Conservation (phyloP, 1,284 basidiomycete genomes). For the Ganoderma sinense region DNA sequence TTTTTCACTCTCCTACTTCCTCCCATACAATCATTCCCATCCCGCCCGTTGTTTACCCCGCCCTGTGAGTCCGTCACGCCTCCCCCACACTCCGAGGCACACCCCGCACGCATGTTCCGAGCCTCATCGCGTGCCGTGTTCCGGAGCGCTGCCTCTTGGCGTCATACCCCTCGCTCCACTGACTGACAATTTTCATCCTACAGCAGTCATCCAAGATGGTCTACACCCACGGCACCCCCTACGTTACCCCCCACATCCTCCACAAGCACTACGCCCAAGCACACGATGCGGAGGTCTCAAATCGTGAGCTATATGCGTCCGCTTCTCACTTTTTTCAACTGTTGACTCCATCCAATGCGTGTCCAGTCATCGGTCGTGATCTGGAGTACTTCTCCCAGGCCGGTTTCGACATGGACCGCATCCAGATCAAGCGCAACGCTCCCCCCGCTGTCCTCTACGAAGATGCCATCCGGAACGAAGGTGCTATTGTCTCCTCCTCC, state of each 20-base stretch:
- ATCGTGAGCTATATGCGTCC: constrained; percentile 53
- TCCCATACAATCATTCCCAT: constrained; percentile 1
- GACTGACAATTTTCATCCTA: background rate
- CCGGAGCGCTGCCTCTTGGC: constrained; percentile 6
- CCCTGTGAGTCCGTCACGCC: constrained; percentile 16
- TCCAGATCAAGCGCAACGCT: constrained; percentile 93
- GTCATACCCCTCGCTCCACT: constrained; percentile 15
- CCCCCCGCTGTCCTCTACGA: constrained; percentile 96
- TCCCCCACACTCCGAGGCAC: background rate
- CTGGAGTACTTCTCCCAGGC: constrained; percentile 99
- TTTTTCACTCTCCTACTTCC: constrained; percentile 17
- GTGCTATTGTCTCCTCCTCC: constrained; percentile 95
- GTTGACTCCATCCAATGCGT: constrained; percentile 19
- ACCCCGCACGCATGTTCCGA: background rate
- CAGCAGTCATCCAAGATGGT: constrained; percentile 51
- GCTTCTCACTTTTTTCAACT: constrained; percentile 7
- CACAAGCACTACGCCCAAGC: constrained; percentile 84
- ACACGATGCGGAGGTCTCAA: constrained; percentile 66
- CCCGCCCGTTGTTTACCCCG: constrained; percentile 1
- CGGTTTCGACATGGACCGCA: constrained; percentile 96
- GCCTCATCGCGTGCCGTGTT: constrained; percentile 11
- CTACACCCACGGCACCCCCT: constrained; percentile 73
- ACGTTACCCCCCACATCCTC: constrained; percentile 85
- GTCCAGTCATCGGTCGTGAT: constrained; percentile 86
- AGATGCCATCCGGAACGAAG: constrained; percentile 98